A percentile compares a stretch with the other conserved stretches of the same genome.
phyloP scores from a whole-genome alignment of 345 rosid species.

The Dipteronia sinensis region DNA sequence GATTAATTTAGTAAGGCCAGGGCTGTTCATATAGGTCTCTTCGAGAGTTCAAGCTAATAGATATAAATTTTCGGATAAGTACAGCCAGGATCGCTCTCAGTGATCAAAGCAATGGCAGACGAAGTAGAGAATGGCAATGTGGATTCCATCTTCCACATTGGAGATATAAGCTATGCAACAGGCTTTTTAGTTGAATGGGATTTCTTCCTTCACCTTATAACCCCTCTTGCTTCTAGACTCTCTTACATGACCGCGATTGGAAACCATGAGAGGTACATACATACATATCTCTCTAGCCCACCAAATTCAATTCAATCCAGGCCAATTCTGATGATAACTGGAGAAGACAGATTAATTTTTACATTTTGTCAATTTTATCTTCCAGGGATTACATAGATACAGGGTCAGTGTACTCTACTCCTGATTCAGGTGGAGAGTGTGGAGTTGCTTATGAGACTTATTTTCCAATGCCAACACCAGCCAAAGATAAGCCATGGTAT shows the following conservation, averaged over 20 bases:
- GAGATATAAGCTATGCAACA: conserved; percentile 79
- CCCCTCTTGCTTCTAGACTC: conserved; percentile 57
- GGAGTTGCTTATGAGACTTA: conserved; percentile 73
- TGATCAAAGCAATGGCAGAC: conserved; percentile 43
- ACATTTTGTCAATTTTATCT: too few species aligned
- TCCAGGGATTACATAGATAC: conserved; percentile 53
- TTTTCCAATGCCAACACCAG: conserved; percentile 67
- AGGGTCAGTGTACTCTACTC: conserved; percentile 41
- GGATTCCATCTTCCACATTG: conserved; percentile 70
- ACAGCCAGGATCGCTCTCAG: conserved; percentile 67
- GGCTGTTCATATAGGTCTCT: too few species aligned
- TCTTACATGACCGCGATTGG: conserved; percentile 78
- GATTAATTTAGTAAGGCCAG: too few species aligned
- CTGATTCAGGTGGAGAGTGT: conserved; percentile 78
- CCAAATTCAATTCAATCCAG: too few species aligned
- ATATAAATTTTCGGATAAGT: not conserved
- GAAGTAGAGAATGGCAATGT: conserved; percentile 44
- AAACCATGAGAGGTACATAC: conserved; percentile 66
- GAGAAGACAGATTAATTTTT: too few species aligned
- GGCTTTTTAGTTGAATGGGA: conserved; percentile 80
- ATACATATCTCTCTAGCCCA: too few species aligned
- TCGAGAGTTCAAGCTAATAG: too few species aligned
- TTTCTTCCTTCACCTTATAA: conserved; percentile 56
- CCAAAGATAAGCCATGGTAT: conserved; percentile 72
- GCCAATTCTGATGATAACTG: too few species aligned